phyloP scores from a whole-genome alignment of 768 basidiomycete genomes.

The Termitomyces sp. region DNA sequence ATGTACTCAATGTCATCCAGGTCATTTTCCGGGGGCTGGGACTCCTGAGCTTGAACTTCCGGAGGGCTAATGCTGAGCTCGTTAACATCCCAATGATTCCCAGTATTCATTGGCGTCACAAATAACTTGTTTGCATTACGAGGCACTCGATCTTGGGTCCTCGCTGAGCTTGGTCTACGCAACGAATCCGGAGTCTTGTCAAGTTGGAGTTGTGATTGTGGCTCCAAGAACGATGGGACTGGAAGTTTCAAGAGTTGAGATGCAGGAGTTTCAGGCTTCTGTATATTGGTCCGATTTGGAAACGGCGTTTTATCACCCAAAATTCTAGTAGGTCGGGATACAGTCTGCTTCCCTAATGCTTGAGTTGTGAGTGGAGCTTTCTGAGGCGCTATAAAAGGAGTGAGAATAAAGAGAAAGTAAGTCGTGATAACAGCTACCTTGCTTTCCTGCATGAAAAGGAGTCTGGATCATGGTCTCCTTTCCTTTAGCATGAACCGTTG shows the following conservation, averaged over 20 bases:
- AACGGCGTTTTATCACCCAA: slow-evolving; percentile 77
- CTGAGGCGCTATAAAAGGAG: slow-evolving; percentile 13
- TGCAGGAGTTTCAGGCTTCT: slow-evolving; percentile 32
- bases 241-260: slow-evolving; percentile 31
- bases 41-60: slow-evolving; percentile 26
- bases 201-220: slow-evolving; percentile 15
- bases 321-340: slow-evolving; percentile 35
- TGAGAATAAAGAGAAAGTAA: neutral
- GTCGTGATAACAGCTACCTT: slow-evolving; percentile 21
- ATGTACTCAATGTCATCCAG: slow-evolving; percentile 51
- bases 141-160: slow-evolving; percentile 60
- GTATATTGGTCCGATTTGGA: slow-evolving; percentile 49
- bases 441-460: slow-evolving; percentile 31
- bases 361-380: slow-evolving; percentile 18
- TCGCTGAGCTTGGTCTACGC: slow-evolving; percentile 63
- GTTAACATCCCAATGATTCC: slow-evolving; percentile 75
- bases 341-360: slow-evolving; percentile 20
- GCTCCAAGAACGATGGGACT: slow-evolving; percentile 22
- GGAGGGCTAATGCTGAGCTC: slow-evolving; percentile 38
- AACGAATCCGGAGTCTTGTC: slow-evolving; percentile 36
- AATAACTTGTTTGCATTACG: slow-evolving; percentile 47
- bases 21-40: slow-evolving; percentile 26
- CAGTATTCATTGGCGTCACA: slow-evolving; percentile 64
- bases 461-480: slow-evolving; percentile 34
- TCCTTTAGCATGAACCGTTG: slow-evolving; percentile 43